A percentile compares a stretch with the other conserved stretches of the same genome.
Evolutionary conservation across 148 eudicot species (phyloP).

Genomic region (Beta vulgaris): DNA sequence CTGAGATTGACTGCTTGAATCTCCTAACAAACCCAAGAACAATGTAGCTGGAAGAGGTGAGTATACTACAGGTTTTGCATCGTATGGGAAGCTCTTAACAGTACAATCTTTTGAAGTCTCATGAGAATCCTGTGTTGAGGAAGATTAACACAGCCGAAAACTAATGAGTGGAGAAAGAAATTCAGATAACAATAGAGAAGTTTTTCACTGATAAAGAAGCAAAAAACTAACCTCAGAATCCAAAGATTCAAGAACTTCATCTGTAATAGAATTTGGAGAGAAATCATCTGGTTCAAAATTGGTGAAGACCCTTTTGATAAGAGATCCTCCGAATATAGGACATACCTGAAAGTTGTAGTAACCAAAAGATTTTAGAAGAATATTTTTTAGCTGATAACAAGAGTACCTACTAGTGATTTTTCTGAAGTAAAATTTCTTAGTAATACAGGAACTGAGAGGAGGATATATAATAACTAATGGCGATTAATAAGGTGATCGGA

Average conservation of each 20-base stretch:
- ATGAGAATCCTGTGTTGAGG: slow-evolving; percentile 36
- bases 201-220: neutral
- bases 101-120: slow-evolving; percentile 37
- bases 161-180: neutral
- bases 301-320: slow-evolving; percentile 62
- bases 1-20: slow-evolving; percentile 42
- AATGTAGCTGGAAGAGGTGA: slow-evolving; percentile 56
- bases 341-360: slow-evolving; percentile 56
- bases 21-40: slow-evolving; percentile 54
- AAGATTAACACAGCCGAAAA: slow-evolving; percentile 1
- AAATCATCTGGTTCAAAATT: slow-evolving; percentile 90
- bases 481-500: too few species aligned
- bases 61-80: slow-evolving; percentile 53
- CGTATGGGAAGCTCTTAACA: slow-evolving; percentile 57
- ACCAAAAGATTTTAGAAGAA: neutral
- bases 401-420: too few species aligned
- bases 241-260: slow-evolving; percentile 54
- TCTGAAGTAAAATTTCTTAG: too few species aligned
- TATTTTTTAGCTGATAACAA: neutral
- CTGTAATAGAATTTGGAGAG: slow-evolving; percentile 69
- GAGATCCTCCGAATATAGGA: slow-evolving; percentile 54
- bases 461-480: too few species aligned
- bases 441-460: too few species aligned
- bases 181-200: neutral
- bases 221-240: slow-evolving; percentile 64